Evolutionary conservation across 2,329 filamentous ascomycete genomes (phyloP), one percentile per base, ranked within the genome.

Genomic region (Ascochyta rabiei): DNA sequence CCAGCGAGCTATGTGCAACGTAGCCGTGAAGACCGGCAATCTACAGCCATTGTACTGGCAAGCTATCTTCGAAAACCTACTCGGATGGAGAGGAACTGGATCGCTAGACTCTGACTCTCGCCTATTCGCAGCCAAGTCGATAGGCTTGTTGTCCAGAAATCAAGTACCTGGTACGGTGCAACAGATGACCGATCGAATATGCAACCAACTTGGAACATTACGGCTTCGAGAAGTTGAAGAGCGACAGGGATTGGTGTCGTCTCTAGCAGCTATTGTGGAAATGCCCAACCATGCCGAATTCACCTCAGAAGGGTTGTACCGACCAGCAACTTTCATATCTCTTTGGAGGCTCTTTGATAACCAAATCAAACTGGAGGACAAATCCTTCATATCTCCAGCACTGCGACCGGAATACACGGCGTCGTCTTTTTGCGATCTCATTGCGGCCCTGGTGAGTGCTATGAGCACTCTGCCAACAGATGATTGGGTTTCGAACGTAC

Each of bases 1-100:
- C 21, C 88, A 89, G 15, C 84, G 90, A 61, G 93, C 93, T 3
- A 88, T 96, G 66, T 82, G 86, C 35, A 85, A 93, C 41, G 91
- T 98, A 10, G 87, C 90, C 0, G 77, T 86, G 12, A 82, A 82
- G 33, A 89, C 89, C 0, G 85, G 90, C 0, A 79, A 77, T n/a
- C 77, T 98, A 5, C 84, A 86, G 26, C 65, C 71, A 8, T 69
- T 79, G 1, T 91, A 90, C 59, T 90, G 90, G 72, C 80, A 82
- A 41, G 86, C 89, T 1, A 76, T 97, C 3, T 76, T 91, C 8
- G 82, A 88, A 31, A 88, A 84, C 0, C 79, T 96, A 6, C 78
- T 96, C 12, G 87, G 86, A 18, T 99, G 95, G 95, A 84, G 93
- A 72, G 95, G 95, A 0, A 84, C 96, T n/a, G 87, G 88, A 0